Evolutionary conservation across 129 eudicot species (phyloP), one percentile per base, ranked within the genome.

Genomic region (Flaveria brownii): DNA sequence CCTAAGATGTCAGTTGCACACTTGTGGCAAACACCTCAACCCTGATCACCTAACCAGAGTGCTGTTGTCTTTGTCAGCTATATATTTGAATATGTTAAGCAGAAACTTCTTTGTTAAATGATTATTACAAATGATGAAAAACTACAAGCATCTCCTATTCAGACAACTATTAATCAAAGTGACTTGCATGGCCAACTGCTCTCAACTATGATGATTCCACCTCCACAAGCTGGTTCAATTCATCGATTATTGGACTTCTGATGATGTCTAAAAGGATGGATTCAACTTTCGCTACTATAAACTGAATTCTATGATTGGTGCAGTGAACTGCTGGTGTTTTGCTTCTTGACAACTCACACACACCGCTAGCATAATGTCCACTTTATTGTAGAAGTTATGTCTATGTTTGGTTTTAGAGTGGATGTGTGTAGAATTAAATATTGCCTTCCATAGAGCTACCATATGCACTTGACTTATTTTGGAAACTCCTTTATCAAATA

Each of bases 11-110:
- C 22, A 6, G 66, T 54, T 9, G 36, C 78, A 22, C 81, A 70
- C 43, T 79, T 46, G 78, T 80, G 30, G 81, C 64, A 54, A 75
- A 70, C 3, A 83, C 55, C 70, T 83, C 75, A 14, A 83, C 84
- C 14, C 78, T 62, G 17, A 84, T 78, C 69, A 83, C 61, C 42
- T 49, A 18, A 23, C 42, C 64, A 50, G 16, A 20, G 67, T 20
- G 17, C 57, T 43, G 33, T 26, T 30, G 13, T 16, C 36, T 18
- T 77, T 11, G 42, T 67, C 63, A 57, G 43, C 70, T 6, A 52
- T 12, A 15, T 46, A 30, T 28, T 63, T 75, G 46, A 2, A 70
- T 28, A 36, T 62, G 13, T 68, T 68, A 68, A 78, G 70, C 65
- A 47, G 69, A 14, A 79, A 74, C 70, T 71, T 78, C 72, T 78